These are phyloP conservation scores for Malassezia arunalokei DNA, from an alignment of 1,284 basidiomycete species.

Conservation along the genomic window DNA sequence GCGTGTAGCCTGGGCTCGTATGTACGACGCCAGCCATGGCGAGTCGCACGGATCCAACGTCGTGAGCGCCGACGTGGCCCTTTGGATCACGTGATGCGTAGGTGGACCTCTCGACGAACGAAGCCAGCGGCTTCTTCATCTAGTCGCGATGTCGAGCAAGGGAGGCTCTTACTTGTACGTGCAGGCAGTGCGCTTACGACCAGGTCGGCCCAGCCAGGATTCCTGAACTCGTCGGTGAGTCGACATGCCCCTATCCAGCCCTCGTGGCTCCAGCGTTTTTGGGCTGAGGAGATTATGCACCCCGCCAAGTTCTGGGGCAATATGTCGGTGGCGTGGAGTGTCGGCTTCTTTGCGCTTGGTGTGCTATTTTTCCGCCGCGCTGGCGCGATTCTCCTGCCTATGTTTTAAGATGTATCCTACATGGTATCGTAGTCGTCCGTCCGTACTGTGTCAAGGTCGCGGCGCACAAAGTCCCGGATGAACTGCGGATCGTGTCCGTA, in stretches of 20 bases:
- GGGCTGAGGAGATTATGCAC: slow-evolving; percentile 23
- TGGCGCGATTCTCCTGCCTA: slow-evolving; percentile 29
- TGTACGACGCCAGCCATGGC: background rate
- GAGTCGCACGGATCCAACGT: too few species aligned
- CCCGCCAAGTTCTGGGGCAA: slow-evolving; percentile 40
- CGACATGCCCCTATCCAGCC: background rate
- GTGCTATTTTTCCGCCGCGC: slow-evolving; percentile 32
- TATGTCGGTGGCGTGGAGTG: slow-evolving; percentile 32
- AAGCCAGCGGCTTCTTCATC: background rate
- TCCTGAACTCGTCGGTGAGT: slow-evolving; percentile 2
- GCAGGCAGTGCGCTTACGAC: background rate
- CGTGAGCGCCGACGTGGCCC: background rate
- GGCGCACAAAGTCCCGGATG: slow-evolving; percentile 11
- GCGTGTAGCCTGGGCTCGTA: background rate
- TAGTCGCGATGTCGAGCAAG: slow-evolving; percentile 9
- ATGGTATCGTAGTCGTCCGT: background rate
- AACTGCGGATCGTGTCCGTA: slow-evolving; percentile 8
- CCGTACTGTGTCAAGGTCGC: slow-evolving; percentile 1
- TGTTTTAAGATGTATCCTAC: slow-evolving; percentile 21
- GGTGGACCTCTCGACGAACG: background rate
- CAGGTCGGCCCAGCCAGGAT: slow-evolving; percentile 15
- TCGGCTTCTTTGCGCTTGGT: slow-evolving; percentile 30
- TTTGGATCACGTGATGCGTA: slow-evolving; percentile 3
- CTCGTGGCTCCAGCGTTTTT: slow-evolving; percentile 14
- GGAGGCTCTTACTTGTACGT: slow-evolving; percentile 15